These are phyloP conservation scores for Euphrasia arctica DNA, from an alignment of 305 asterid genomes.

Conservation along the genomic window DNA sequence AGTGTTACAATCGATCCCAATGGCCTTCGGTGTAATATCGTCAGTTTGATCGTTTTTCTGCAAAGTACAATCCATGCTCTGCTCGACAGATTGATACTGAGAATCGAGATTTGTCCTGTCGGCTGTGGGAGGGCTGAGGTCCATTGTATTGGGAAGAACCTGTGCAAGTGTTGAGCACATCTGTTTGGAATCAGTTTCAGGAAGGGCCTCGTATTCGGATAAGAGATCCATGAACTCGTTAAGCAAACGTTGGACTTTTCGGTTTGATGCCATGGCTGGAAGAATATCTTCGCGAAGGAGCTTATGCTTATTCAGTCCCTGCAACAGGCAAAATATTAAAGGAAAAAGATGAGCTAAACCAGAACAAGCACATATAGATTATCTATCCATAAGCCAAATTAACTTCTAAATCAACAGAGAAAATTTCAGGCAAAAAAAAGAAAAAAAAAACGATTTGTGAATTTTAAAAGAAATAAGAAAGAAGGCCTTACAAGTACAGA, in stretches of 20 bases:
- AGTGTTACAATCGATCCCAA: not conserved
- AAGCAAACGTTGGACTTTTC: conserved; percentile 88
- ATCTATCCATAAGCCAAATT: too few species aligned
- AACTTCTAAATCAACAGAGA: too few species aligned
- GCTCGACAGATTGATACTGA: not conserved
- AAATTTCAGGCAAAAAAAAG: too few species aligned
- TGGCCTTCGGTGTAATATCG: conserved; percentile 13
- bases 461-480: conserved; percentile 12
- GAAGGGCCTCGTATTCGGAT: conserved; percentile 46
- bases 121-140: not conserved
- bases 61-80: conserved; percentile 7
- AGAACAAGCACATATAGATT: not conserved
- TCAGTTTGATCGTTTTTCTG: conserved; percentile 36
- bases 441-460: not conserved
- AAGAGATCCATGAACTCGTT: conserved; percentile 86
- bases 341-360: not conserved
- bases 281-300: conserved; percentile 92
- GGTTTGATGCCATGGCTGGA: conserved; percentile 96
- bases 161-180: conserved; percentile 17
- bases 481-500: conserved; percentile 60
- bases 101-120: not conserved
- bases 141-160: not conserved
- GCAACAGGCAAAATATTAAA: conserved; percentile 14
- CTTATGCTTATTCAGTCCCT: conserved; percentile 93
- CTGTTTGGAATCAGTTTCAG: conserved; percentile 30